These are phyloP conservation scores for Nicotiana undulata DNA, from an alignment of 257 asterid genomes.

Conservation along the genomic window DNA sequence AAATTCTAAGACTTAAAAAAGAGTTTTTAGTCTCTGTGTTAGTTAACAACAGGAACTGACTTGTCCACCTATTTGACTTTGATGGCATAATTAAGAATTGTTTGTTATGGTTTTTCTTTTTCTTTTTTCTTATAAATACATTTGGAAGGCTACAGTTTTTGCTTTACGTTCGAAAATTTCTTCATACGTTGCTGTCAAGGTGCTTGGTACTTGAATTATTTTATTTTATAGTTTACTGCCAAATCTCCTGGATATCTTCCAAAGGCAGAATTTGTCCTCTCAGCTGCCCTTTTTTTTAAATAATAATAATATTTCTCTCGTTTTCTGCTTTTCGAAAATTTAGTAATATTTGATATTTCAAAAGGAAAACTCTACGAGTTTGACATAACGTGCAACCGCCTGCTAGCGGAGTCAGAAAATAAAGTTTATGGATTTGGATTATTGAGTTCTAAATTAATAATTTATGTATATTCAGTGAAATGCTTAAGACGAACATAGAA, in stretches of 20 bases:
- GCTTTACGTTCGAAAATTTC: conserved; percentile 1
- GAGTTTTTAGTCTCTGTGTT: conserved; percentile 3
- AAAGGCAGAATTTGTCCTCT: background rate
- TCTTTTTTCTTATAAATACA: background rate
- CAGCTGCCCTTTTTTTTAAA: background rate
- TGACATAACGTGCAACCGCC: background rate
- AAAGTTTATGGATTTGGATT: no score
- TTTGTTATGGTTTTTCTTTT: background rate
- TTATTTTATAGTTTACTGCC: background rate
- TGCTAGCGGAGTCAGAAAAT: no score
- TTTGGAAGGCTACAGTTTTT: background rate
- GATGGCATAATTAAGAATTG: background rate
- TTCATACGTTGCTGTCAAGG: conserved; percentile 1
- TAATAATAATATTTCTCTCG: background rate
- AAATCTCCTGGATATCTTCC: conserved; percentile 1
- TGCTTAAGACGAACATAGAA: no score
- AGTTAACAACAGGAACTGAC: conserved; percentile 3
- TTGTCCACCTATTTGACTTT: conserved; percentile 12
- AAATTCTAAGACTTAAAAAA: background rate
- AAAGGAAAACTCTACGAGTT: background rate
- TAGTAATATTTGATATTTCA: no score
- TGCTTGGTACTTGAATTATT: background rate
- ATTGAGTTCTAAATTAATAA: no score
- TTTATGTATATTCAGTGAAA: no score
- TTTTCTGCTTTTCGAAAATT: background rate